Evolutionary conservation across 352 stramenopile species (phyloP).

Genomic region (Plasmopara viticola): DNA sequence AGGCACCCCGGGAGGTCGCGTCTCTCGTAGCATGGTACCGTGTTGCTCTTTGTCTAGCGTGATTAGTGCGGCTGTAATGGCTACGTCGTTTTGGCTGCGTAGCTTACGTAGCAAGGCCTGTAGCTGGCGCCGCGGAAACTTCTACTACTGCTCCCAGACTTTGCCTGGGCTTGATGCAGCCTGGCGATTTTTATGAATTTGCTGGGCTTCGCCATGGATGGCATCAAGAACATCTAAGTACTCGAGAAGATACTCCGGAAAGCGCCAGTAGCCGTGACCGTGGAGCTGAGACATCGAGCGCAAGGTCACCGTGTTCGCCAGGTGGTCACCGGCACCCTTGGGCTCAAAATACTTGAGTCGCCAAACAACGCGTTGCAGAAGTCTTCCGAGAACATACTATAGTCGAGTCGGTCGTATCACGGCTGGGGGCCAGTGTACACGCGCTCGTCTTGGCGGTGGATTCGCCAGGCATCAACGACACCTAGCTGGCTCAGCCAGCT

Average conservation of each 20-base stretch:
- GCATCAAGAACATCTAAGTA: not conserved
- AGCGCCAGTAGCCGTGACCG: not conserved
- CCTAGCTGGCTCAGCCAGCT: not conserved
- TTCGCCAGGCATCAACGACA: not conserved
- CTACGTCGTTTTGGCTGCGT: not conserved
- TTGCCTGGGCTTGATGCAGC: not conserved
- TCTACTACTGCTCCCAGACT: not conserved
- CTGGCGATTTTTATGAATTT: not conserved
- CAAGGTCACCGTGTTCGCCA: not conserved
- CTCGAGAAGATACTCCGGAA: not conserved
- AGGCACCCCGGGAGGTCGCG: not conserved
- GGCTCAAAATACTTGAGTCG: not conserved
- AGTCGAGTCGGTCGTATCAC: not conserved
- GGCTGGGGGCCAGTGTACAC: not conserved
- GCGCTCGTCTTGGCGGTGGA: not conserved
- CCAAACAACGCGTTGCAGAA: not conserved
- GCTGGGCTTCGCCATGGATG: not conserved
- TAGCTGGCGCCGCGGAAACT: not conserved
- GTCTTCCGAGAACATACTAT: not conserved
- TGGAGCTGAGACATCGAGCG: not conserved
- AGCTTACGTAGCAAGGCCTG: not conserved
- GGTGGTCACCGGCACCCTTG: not conserved
- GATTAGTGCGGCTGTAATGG: not conserved
- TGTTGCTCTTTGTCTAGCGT: not conserved
- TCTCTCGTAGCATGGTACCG: not conserved